Evolutionary conservation across 176 grass and related monocot species (phyloP), one percentile per base, ranked within the genome.

Genomic region (Triticum monococcum): DNA sequence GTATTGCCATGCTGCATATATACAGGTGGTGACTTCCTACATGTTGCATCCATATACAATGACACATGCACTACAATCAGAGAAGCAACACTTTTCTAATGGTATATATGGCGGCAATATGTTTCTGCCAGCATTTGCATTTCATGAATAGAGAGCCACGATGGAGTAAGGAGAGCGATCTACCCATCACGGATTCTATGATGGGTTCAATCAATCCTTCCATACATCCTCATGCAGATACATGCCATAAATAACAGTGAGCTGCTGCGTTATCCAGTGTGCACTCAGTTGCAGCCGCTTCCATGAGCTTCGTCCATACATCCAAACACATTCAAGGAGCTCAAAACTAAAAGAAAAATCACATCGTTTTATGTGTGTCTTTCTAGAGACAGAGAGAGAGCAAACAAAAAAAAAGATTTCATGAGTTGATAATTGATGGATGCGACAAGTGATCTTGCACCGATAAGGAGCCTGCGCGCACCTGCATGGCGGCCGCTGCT

Each of bases 161-260:
- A 38, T 30, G 28, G 28, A 30, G 28, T 30, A 30, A 40, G 37
- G 37, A 40, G 37, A 40, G 37, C 40, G 9, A 43, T 43, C 40
- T 43, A 50, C 56, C 78, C 80, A 86, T 93, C 92, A 97, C 79
- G 91, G 92, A 83, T 90, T 69, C 92, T 72, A 95, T 93, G 92
- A 97, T 93, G 88, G 36, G 91, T 93, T 92, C 92, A 93, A 95
- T 97, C 92, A 93, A 40, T 40, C 38, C 0, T 2, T 40, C 38
- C 2, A 75, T 88, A 84, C 62, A 45, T 22, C 50, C 40, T 3
- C 40, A 43, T 10, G 11, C 40, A 43, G 10, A 43, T 43, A 2
- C 40, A 35, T 5, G 5, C 33, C 33, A 35, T 35, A 35, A 35
- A 35, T 35, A 35, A 35, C 5, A 35, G 4, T 35, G 33, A 35